Base-by-base conservation (phyloP, 83 land plant species). In the Larix sibirica region DNA sequence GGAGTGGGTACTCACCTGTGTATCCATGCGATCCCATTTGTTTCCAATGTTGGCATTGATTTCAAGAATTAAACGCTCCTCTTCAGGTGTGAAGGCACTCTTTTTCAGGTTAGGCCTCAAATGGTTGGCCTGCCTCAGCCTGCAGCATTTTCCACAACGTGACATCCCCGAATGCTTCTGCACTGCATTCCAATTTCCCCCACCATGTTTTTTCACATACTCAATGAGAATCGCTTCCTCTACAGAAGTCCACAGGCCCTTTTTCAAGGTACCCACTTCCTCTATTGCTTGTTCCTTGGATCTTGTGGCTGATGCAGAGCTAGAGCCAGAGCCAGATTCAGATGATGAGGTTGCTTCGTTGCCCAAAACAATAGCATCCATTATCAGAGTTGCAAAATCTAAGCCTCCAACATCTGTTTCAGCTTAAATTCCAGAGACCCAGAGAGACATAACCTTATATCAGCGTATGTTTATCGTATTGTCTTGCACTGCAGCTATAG, bases 11-110 rank as follows among this genome's bases (percentile, higher is more conserved):
- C 47, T 75, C 59, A 91, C 93, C 80, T 89, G 91, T 17, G 93
- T 80, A 75, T 91, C 91, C 84, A 91, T 91, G 21, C 85, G 89
- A 28, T 91, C 91, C 93, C 93, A 91, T 75, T 87, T 91, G 89
- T 91, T 91, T 65, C 93, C 93, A 50, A 85, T 86, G 81, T 87
- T 85, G 77, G 87, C 85, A 73, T 91, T 91, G 79, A 91, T 87
- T 59, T 84, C 87, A 66, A 91, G 71, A 82, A 91, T 84, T 50
- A 81, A 60, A 56, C 89, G 85, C 84, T 91, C 91, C 63, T 91
- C 93, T 17, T 86, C 87, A 3, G 91, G 83, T 33, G 89, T 82
- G 74, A 89, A 87, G 80, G 93, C 81, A 1, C 93, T 89, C 84
- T 91, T 91, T 85, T 87, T 91, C 80, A 91, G 91, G 61, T 87